These are phyloP conservation scores for Hexamita inflata DNA, from an alignment of 208 protist genomes.

Conservation along the genomic window DNA sequence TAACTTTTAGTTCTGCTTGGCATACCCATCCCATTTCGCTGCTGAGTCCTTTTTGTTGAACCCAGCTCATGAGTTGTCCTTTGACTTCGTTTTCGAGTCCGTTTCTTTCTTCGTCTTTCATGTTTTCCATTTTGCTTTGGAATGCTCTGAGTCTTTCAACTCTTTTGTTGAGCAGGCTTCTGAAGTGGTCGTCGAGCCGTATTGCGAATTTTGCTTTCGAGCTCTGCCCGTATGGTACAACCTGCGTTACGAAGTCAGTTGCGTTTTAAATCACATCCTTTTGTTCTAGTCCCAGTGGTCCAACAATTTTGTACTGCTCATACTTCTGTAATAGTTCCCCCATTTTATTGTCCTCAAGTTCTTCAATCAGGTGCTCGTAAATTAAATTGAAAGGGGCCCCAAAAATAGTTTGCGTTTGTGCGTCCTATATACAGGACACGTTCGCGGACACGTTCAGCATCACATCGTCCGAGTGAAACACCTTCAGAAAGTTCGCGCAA, in stretches of 20 bases:
- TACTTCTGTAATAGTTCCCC: not conserved
- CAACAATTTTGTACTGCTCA: not conserved
- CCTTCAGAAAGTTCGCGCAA: not conserved
- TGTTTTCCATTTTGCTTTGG: no score
- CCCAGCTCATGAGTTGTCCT: no score
- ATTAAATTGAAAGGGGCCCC: not conserved
- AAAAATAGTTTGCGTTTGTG: not conserved
- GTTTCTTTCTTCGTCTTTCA: no score
- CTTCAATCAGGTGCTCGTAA: not conserved
- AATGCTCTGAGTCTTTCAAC: no score
- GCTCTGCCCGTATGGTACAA: not conserved
- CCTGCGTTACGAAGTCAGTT: not conserved
- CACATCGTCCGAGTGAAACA: not conserved
- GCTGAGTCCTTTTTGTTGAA: no score
- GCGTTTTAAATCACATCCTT: not conserved
- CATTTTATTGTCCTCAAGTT: not conserved
- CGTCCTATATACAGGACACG: not conserved
- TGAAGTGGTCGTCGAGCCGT: no score
- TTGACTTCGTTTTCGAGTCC: no score
- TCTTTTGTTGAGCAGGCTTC: no score
- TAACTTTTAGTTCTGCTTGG: no score
- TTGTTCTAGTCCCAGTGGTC: not conserved
- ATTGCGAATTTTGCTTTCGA: no score
- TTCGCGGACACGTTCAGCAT: not conserved
- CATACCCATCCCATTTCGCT: no score